Conservation (phyloP, 1,139 yeast genomes). For the Geotrichum citri-aurantii region DNA sequence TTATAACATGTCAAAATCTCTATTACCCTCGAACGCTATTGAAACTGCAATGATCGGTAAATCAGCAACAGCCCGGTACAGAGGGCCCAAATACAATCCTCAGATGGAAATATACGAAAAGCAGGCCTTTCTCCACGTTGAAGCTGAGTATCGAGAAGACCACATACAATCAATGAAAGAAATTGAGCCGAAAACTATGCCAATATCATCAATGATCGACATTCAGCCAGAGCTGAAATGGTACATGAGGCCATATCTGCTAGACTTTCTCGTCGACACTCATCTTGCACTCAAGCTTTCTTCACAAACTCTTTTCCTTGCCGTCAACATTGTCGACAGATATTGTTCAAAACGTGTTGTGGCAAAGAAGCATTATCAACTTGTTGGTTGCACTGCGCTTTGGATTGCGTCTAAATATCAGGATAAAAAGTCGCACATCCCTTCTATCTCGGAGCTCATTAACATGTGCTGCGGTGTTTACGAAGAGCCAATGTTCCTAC, state of each 20-base stretch:
- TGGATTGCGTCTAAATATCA: slow-evolving; percentile 97
- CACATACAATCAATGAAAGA: slow-evolving; percentile 34
- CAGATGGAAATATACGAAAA: slow-evolving; percentile 14
- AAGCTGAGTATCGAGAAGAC: slow-evolving; percentile 36
- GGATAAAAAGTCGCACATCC: slow-evolving; percentile 83
- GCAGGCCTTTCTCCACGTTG: slow-evolving; percentile 9
- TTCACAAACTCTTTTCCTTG: slow-evolving; percentile 75
- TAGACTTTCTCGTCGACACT: slow-evolving; percentile 77
- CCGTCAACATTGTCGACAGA: slow-evolving; percentile 79
- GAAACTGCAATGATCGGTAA: slow-evolving; percentile 11
- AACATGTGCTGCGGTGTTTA: slow-evolving; percentile 79
- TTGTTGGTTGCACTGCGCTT: slow-evolving; percentile 87
- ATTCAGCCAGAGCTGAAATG: slow-evolving; percentile 90
- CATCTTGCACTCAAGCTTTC: slow-evolving; percentile 75
- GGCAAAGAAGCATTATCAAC: slow-evolving; percentile 84
- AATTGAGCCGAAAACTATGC: slow-evolving; percentile 31
- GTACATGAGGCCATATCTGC: slow-evolving; percentile 86
- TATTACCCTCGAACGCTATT: background rate
- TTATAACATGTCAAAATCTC: slow-evolving; percentile 2
- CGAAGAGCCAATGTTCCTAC: slow-evolving; percentile 86
- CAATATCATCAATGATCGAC: slow-evolving; percentile 62
- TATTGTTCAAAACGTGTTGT: slow-evolving; percentile 91
- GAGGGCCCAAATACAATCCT: slow-evolving; percentile 13
- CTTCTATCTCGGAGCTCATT: slow-evolving; percentile 70
- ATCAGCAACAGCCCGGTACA: slow-evolving; percentile 8